Conservation (phyloP, 495 filamentous ascomycete species). For the Astrothelium macrocarpum region DNA sequence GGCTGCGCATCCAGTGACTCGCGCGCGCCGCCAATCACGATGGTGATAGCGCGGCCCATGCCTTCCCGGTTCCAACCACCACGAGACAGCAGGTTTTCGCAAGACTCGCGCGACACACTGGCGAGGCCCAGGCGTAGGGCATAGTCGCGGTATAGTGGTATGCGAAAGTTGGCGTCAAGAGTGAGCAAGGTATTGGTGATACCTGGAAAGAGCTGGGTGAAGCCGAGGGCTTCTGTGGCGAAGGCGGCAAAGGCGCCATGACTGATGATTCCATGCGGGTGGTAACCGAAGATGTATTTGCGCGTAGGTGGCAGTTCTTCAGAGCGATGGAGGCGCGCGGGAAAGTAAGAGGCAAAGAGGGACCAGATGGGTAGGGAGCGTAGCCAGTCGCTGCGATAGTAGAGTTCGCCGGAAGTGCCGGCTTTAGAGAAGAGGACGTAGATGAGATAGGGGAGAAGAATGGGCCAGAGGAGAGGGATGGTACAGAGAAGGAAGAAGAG, state of each 20-base stretch:
- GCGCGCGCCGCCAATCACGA: slow-evolving; percentile 85
- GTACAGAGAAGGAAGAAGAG: slow-evolving; percentile 85
- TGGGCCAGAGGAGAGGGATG: slow-evolving; percentile 82
- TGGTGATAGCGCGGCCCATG: slow-evolving; percentile 94
- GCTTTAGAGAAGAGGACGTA: slow-evolving; percentile 72
- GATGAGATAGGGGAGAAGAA: slow-evolving; percentile 83
- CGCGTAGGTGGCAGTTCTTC: slow-evolving; percentile 65
- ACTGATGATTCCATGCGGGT: slow-evolving; percentile 93
- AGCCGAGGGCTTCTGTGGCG: slow-evolving; percentile 81
- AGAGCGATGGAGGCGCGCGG: slow-evolving; percentile 75
- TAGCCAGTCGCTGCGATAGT: slow-evolving; percentile 60
- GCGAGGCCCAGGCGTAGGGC: slow-evolving; percentile 74
- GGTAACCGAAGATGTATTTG: slow-evolving; percentile 98
- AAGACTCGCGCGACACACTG: slow-evolving; percentile 82
- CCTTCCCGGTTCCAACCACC: slow-evolving; percentile 72
- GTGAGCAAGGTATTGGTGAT: slow-evolving; percentile 90
- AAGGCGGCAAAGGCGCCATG: slow-evolving; percentile 93
- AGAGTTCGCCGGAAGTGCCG: slow-evolving; percentile 60
- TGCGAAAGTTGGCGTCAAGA: slow-evolving; percentile 85
- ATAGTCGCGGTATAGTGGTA: slow-evolving; percentile 91
- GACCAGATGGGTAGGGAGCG: slow-evolving; percentile 73
- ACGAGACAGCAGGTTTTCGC: slow-evolving; percentile 70
- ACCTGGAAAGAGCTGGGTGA: slow-evolving; percentile 83
- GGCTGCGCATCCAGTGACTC: slow-evolving; percentile 86
- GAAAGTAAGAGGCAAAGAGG: slow-evolving; percentile 88